phyloP scores from a whole-genome alignment of 495 filamentous ascomycete genomes.

The Trichoderma virens region DNA sequence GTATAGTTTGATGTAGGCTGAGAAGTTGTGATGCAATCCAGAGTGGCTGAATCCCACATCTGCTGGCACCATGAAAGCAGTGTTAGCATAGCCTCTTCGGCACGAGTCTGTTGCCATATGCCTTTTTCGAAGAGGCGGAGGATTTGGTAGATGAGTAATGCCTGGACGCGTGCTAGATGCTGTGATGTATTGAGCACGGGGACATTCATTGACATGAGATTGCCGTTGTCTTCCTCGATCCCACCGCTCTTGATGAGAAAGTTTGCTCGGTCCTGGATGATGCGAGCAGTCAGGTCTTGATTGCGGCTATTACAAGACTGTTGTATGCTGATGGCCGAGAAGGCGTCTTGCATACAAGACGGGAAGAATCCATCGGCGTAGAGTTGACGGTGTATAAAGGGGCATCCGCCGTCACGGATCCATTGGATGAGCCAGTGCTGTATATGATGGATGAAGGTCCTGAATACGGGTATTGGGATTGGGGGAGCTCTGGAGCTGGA shows the following conservation, averaged over 20 bases:
- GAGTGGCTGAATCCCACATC: neutral
- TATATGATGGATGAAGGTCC: conserved; percentile 12
- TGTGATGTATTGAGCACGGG: conserved; percentile 10
- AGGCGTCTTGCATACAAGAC: conserved; percentile 23
- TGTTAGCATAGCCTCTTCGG: too few species aligned
- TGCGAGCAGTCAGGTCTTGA: conserved; percentile 14
- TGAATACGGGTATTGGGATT: neutral
- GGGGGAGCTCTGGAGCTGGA: neutral
- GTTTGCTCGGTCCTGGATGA: conserved; percentile 14
- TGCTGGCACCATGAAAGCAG: conserved; percentile 14
- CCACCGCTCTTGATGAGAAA: neutral
- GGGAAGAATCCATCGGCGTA: conserved; percentile 23
- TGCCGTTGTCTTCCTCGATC: neutral
- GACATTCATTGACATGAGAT: neutral
- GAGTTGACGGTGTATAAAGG: conserved; percentile 33
- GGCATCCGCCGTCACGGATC: conserved; percentile 16
- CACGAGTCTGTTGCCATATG: conserved; percentile 11
- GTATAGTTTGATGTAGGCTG: neutral
- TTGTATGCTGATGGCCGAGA: conserved; percentile 17
- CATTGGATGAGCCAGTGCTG: conserved; percentile 17
- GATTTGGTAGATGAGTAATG: conserved; percentile 31
- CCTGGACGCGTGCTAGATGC: conserved; percentile 30
- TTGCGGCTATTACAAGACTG: conserved; percentile 8
- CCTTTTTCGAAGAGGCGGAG: conserved; percentile 25
- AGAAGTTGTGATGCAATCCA: neutral